Percentiles rank a stretch among this genome's conserved stretches.
Conservation (phyloP, 1,284 basidiomycete genomes). For the Austroboletus novae-zelandiae region DNA sequence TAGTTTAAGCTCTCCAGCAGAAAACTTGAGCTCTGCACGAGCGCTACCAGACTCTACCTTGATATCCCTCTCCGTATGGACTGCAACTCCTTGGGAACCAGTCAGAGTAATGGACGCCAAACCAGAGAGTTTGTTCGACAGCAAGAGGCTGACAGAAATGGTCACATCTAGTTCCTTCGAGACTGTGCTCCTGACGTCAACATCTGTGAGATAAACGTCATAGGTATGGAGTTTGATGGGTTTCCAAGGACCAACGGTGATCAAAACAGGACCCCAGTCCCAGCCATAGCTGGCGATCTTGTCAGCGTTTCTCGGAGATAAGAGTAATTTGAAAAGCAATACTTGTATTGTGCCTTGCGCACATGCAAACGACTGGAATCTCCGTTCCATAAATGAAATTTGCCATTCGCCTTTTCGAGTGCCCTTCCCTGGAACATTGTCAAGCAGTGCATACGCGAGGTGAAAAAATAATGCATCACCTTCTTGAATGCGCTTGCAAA, state of each 20-base stretch:
- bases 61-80: constrained; percentile 38
- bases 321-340: constrained; percentile 21
- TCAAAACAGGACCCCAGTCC: constrained; percentile 83
- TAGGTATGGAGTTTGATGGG: constrained; percentile 73
- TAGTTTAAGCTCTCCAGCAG: constrained; percentile 56
- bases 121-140: constrained; percentile 39
- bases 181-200: constrained; percentile 57
- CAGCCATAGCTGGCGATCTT: constrained; percentile 64
- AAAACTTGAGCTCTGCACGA: constrained; percentile 49
- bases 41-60: constrained; percentile 39
- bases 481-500: constrained; percentile 78
- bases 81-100: constrained; percentile 43
- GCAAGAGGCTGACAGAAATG: constrained; percentile 44
- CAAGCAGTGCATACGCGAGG: not conserved
- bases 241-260: constrained; percentile 80
- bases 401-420: constrained; percentile 60
- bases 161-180: constrained; percentile 51
- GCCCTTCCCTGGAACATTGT: constrained; percentile 51
- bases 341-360: constrained; percentile 88
- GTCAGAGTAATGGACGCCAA: constrained; percentile 49
- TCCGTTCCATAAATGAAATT: constrained; percentile 78
- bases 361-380: constrained; percentile 84
- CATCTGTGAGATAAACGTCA: constrained; percentile 56
- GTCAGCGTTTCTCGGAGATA: constrained; percentile 6
- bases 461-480: constrained; percentile 37